phyloP scores from a whole-genome alignment of 306 rosid genomes.

The Vachellia pachyceras region DNA sequence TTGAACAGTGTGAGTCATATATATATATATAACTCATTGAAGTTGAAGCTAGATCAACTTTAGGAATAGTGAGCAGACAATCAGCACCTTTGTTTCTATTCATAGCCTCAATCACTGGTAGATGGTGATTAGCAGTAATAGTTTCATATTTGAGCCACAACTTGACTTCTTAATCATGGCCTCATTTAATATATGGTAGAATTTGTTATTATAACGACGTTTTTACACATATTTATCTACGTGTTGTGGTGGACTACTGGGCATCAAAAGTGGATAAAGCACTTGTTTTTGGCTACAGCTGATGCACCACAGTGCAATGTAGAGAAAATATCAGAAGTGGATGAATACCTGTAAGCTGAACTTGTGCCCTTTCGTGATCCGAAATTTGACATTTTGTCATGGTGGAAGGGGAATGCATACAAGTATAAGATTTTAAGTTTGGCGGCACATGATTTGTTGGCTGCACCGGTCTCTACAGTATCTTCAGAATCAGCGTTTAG shows the following conservation, averaged over 20 bases:
- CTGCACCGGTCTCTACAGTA: too few species aligned
- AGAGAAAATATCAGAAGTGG: too few species aligned
- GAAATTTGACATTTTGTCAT: too few species aligned
- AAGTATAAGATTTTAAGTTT: too few species aligned
- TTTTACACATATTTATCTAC: background rate
- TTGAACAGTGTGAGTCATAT: background rate
- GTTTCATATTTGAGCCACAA: conserved; percentile 25
- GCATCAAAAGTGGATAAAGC: conserved; percentile 45
- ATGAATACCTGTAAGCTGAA: too few species aligned
- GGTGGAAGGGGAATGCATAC: too few species aligned
- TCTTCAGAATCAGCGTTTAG: too few species aligned
- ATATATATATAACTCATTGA: background rate
- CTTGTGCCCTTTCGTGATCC: too few species aligned
- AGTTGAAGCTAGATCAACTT: background rate
- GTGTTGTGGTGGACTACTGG: background rate
- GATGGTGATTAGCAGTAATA: background rate
- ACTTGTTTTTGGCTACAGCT: too few species aligned
- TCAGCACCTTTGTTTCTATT: conserved; percentile 10
- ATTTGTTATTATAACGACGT: background rate
- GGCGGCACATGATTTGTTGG: too few species aligned
- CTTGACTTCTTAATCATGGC: background rate
- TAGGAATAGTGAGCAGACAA: background rate
- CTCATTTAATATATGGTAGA: conserved; percentile 10
- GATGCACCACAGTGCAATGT: too few species aligned
- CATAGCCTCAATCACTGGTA: conserved; percentile 26